Conservation (phyloP, 768 basidiomycete species). For the Cystobasidium ongulense region DNA sequence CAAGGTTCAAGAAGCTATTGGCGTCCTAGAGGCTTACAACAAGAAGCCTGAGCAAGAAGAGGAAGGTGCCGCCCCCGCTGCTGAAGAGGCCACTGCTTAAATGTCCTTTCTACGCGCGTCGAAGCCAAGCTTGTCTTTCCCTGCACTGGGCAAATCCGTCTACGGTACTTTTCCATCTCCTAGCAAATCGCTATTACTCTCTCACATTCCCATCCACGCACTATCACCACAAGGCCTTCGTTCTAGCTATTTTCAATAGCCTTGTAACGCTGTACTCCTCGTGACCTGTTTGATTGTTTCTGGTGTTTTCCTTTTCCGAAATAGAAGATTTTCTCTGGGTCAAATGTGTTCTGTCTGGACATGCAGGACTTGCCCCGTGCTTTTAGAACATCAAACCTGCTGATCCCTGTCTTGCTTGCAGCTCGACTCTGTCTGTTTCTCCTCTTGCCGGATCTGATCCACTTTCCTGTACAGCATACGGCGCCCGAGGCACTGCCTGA, state of each 20-base stretch:
- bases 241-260: background rate
- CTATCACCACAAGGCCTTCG: background rate
- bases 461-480: background rate
- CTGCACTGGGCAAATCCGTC: too few relatives aligned
- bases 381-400: too few relatives aligned
- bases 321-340: background rate
- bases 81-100: constrained; percentile 12
- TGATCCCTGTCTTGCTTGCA: too few relatives aligned
- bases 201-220: background rate
- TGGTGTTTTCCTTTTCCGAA: background rate
- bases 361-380: too few relatives aligned
- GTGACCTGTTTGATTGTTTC: background rate
- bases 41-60: constrained; percentile 45
- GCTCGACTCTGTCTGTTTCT: background rate
- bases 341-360: too few relatives aligned
- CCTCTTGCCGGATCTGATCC: background rate
- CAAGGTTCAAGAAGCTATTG: constrained; percentile 87
- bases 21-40: constrained; percentile 74
- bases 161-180: too few relatives aligned
- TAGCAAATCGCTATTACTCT: background rate
- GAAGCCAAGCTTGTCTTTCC: background rate
- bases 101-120: background rate
- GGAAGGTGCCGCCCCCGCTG: constrained; percentile 41
- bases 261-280: constrained; percentile 2
- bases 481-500: background rate